Evolutionary conservation across 2,329 filamentous ascomycete genomes (phyloP).

Genomic region (Dryadomyces quercus-mongolicae): DNA sequence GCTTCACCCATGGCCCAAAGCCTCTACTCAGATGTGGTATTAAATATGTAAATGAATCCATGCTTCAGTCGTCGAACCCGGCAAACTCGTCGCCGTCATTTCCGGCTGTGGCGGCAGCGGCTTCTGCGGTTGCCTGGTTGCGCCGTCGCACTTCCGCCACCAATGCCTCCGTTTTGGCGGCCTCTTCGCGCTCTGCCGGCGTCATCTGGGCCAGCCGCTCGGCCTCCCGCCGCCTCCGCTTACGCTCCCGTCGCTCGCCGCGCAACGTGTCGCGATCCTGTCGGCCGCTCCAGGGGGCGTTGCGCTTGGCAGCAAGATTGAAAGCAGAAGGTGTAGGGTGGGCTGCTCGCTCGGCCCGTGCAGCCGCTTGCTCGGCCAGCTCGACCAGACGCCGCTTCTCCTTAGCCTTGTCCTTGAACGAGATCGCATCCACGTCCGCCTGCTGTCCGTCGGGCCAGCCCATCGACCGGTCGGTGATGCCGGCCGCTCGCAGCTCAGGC

Average conservation of each 20-base stretch:
- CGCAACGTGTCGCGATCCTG: conserved; percentile 53
- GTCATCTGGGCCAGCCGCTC: conserved; percentile 53
- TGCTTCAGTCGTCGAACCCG: conserved; percentile 4
- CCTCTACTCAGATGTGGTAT: background rate
- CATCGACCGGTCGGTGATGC: conserved; percentile 54
- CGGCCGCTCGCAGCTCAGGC: conserved; percentile 68
- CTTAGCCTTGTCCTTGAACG: conserved; percentile 59
- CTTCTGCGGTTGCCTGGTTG: conserved; percentile 29
- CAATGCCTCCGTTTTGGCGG: conserved; percentile 51
- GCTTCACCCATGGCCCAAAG: too few species aligned
- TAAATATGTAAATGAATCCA: background rate
- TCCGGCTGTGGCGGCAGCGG: background rate
- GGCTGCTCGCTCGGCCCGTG: conserved; percentile 25
- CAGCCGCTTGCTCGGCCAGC: conserved; percentile 35
- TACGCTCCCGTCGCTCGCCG: conserved; percentile 23
- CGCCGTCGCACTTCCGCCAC: conserved; percentile 49
- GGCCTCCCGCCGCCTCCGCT: conserved; percentile 37
- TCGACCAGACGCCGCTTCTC: conserved; percentile 53
- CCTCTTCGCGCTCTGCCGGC: conserved; percentile 53
- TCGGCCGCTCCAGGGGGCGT: conserved; percentile 64
- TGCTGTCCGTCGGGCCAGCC: conserved; percentile 27
- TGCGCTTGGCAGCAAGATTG: conserved; percentile 35
- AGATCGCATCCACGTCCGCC: conserved; percentile 55
- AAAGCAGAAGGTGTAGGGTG: conserved; percentile 1
- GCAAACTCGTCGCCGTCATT: conserved; percentile 1